Base-by-base conservation (phyloP, 2,329 filamentous ascomycete species). In the Colletotrichum sp. region DNA sequence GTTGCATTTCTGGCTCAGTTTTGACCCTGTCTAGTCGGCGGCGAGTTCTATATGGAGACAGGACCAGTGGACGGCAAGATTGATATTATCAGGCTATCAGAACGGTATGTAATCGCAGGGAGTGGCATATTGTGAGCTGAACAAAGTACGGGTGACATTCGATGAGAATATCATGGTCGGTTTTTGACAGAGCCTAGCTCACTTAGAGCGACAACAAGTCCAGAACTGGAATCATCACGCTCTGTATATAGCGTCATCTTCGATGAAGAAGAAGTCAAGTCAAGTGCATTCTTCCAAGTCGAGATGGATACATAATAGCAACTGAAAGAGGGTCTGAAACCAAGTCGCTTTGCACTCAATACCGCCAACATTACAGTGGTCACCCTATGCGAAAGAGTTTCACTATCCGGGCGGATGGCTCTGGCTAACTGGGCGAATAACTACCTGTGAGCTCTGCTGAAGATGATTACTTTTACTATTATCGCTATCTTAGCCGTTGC, bases 1-100 rank as follows among this genome's bases (percentile, higher is more conserved):
- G 25, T 59, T n/a, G 11, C 11, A 22, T 1, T 22, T 52, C 0
- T 13, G 1, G 0, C 44, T 5, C 12, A 1, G 0, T 52, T 52
- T 22, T 52, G 44, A 22, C 44, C 0, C n/a, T 22, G 6, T 48
- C 11, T 22, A 1, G 19, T 1, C 1, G 19, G 16, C 36, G 36
- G 36, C 5, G 36, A n/a, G 16, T 39, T 39, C 36, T 39, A 19
- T 2, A 39, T 39, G 16, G 36, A 19, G 16, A 44, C 16, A 44
- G 19, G 8, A 9, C 16, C 16, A 44, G 39, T n/a, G 39, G 1
- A n/a, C 1, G 19, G 39, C 39, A 44, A 44, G 9, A n/a, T 44
- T 11, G 39, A 44, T 4, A 44, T 44, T n/a, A 12, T 44, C 39
- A 8, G 7, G 36, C n/a, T n/a, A 12, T 44, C 39, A 8, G 7